Evolutionary conservation across 2,329 filamentous ascomycete genomes (phyloP), one percentile per base, ranked within the genome.

Genomic region (Cladorrhinum sp.): DNA sequence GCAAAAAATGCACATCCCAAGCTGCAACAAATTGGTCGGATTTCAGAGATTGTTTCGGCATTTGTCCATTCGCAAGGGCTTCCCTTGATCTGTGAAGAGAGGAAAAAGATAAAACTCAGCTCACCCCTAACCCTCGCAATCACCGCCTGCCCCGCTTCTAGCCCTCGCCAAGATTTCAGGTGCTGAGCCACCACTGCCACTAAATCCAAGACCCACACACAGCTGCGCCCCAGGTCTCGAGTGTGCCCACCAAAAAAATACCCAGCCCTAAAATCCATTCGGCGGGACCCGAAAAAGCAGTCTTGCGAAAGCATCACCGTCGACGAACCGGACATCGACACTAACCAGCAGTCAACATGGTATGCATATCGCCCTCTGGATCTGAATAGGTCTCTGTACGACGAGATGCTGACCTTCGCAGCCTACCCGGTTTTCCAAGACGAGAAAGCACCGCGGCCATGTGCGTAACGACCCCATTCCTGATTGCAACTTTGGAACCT

Each of bases 391-490:
- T 8, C 18, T 46, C n/a, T 46, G 24, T 23, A 57, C 20, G 52
- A 52, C 26, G 24, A 50, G 52, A 64, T 68, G 63, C 67, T 69
- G 60, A 69, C 65, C 51, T 23, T 64, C 48, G 46, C 61, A 69
- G 87, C 88, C 88, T 86, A 90, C 88, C 79, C 82, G 87, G 79
- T 82, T 87, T 71, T 84, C 83, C 75, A 89, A 90, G 82, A 91
- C 88, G 79, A 84, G 88, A 81, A 91, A 90, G 85, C 87, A 87
- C 66, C 67, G 67, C 67, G 86, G 88, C 87, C 73, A 86, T 86
- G 71, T 63, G 63, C 58, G 66, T 62, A 55, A 36, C 24, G 23
- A 48, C n/a, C 26, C 39, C 26, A 24, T 28, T 49, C 12, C 6
- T 18, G 8, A 51, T 51, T 51, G 54, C 42, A 46, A 16, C 42